Percentiles rank a stretch among this genome's conserved stretches.
Evolutionary conservation across 2,329 filamentous ascomycete species (phyloP).

Genomic region (Talaromyces islandicus): DNA sequence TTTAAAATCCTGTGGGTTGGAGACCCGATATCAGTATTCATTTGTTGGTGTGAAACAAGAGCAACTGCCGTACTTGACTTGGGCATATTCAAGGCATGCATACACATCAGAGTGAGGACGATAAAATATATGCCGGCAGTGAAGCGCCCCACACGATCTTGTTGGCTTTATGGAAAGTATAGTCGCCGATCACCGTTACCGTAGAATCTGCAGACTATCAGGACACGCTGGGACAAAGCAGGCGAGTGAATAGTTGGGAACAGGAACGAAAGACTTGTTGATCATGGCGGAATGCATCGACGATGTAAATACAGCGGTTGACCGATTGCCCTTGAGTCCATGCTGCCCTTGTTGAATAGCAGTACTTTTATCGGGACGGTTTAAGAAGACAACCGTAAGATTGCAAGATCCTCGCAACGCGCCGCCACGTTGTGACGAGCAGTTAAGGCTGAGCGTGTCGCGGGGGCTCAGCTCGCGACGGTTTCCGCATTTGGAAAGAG

Average conservation of each 20-base stretch:
- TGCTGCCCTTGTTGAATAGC: not conserved
- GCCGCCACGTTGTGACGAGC: not conserved
- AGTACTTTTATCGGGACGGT: not conserved
- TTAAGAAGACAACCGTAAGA: not conserved
- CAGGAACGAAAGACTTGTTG: not conserved
- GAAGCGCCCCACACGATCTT: not conserved
- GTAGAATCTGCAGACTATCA: not conserved
- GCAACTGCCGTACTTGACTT: not conserved
- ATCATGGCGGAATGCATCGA: not conserved
- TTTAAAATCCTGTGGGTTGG: constrained; percentile 33
- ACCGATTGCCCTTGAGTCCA: not conserved
- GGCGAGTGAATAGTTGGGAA: not conserved
- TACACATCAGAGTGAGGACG: not conserved
- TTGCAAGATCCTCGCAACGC: not conserved
- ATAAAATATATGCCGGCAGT: not conserved
- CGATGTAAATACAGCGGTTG: not conserved
- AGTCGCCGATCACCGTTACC: not conserved
- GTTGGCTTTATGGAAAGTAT: not conserved
- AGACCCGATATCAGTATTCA: not conserved
- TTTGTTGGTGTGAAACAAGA: not conserved
- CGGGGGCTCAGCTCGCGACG: not conserved
- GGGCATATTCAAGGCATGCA: not conserved
- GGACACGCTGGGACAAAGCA: not conserved
- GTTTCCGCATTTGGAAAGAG: not conserved
- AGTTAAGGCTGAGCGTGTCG: not conserved